phyloP scores from a whole-genome alignment of 441 rosid species.

The Sinapis alba region DNA sequence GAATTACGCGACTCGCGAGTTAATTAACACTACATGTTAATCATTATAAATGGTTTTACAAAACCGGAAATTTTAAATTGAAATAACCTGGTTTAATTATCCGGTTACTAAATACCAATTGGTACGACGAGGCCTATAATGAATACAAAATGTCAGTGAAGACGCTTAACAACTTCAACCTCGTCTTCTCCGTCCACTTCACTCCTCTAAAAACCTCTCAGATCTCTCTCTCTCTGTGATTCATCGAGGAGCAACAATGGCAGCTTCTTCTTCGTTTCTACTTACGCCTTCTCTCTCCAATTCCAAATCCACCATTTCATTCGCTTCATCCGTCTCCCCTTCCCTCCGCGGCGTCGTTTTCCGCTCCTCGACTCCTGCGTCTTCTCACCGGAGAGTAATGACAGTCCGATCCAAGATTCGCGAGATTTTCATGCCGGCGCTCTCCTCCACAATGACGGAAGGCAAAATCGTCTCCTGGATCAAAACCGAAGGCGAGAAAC shows the following conservation, averaged over 20 bases:
- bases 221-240: conserved; percentile 22
- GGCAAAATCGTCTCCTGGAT: conserved; percentile 98
- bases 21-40: neutral
- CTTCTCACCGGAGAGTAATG: conserved; percentile 39
- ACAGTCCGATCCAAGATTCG: conserved; percentile 79
- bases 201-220: conserved; percentile 19
- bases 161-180: conserved; percentile 51
- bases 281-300: conserved; percentile 33
- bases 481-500: conserved; percentile 90
- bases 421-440: conserved; percentile 98
- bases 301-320: conserved; percentile 41
- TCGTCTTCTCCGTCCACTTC: conserved; percentile 83
- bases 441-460: conserved; percentile 97
- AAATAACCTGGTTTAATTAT: neutral
- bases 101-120: conserved; percentile 18
- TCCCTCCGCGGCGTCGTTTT: conserved; percentile 35
- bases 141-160: conserved; percentile 38
- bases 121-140: neutral
- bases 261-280: conserved; percentile 41
- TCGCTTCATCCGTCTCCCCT: conserved; percentile 47
- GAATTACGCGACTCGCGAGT: neutral
- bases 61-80: conserved; percentile 4
- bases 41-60: conserved; percentile 10
- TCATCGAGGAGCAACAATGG: conserved; percentile 40
- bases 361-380: conserved; percentile 39